Evolutionary conservation across 768 basidiomycete genomes (phyloP), one percentile per base, ranked within the genome.

Genomic region (Paxillus involutus): DNA sequence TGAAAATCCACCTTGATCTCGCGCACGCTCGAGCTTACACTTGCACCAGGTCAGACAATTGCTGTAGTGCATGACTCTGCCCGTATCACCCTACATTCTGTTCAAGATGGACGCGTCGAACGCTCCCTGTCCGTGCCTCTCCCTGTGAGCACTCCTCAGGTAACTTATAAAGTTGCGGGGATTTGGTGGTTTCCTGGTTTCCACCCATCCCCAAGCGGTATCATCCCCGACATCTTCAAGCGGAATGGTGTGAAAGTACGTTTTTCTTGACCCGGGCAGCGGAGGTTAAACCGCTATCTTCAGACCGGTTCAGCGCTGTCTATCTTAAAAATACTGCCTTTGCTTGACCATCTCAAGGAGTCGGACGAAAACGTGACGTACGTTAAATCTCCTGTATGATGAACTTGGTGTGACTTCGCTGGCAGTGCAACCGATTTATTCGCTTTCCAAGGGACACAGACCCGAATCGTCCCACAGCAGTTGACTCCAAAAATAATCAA

Each of bases 301-400:
- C 32, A 94, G 91, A 82, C 90, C 66, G 91, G 91, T 42, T 85
- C 89, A 39, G 83, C 89, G 13, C 83, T 86, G 60, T 85, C 89
- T 19, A 75, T 88, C 42, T 75, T 93, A 16, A 82, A 79, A 67
- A 75, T 75, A 17, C 74, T 91, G 13, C 91, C 91, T 13, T 75
- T 90, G 6, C 77, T 93, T 8, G 90, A 93, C 61, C 75, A 77
- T 48, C 71, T 89, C 35, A 81, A 80, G 58, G 88, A 89, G 60
- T 83, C 86, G n/a, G 73, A 76, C 14, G 81, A 85, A 61, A 80
- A 81, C 55, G 66, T 82, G 61, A 86, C 83, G 90, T 91, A 63
- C 58, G 82, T 73, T 48, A 48, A 21, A 49, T 58, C 17, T 36
- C 42, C 49, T 52, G 35, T n/a, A 51, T 45, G 44, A 33, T 33